These are phyloP conservation scores for Monosporascus sp. DNA, from an alignment of 2,329 filamentous ascomycete species.

Conservation along the genomic window DNA sequence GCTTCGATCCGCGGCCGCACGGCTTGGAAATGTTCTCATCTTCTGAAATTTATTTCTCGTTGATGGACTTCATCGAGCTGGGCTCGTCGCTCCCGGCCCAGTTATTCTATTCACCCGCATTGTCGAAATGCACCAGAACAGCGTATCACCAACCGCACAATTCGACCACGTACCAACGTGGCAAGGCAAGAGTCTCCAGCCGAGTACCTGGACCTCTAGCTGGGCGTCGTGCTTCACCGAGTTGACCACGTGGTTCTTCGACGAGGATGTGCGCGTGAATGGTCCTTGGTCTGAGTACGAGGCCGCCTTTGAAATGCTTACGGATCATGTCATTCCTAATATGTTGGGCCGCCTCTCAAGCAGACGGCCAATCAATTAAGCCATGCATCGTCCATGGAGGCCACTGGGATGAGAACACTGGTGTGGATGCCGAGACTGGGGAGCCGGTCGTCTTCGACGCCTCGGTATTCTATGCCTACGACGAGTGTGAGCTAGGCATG, in stretches of 20 bases:
- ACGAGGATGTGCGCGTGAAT: conserved; percentile 19
- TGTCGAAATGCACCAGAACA: background rate
- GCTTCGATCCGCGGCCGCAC: conserved; percentile 2
- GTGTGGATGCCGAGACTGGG: conserved; percentile 20
- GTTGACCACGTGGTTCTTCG: conserved; percentile 16
- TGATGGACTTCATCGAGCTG: background rate
- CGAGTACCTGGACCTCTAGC: conserved; percentile 26
- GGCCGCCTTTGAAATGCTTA: conserved; percentile 9
- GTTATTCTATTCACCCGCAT: background rate
- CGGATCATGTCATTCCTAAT: conserved; percentile 20
- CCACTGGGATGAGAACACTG: conserved; percentile 33
- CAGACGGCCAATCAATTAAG: conserved; percentile 14
- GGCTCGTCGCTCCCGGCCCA: background rate
- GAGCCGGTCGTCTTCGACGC: conserved; percentile 28
- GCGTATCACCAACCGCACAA: background rate
- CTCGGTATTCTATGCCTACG: conserved; percentile 23
- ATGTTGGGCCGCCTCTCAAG: conserved; percentile 13
- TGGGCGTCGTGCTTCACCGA: conserved; percentile 32
- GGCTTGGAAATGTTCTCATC: background rate
- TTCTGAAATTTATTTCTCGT: background rate
- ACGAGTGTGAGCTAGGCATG: conserved; percentile 6
- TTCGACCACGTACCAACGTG: conserved; percentile 27
- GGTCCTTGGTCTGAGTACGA: conserved; percentile 22
- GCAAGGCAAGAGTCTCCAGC: conserved; percentile 22
- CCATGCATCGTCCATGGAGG: conserved; percentile 29